These are phyloP conservation scores for Penicillium sp. DNA, from an alignment of 2,329 filamentous ascomycete species.

Conservation along the genomic window DNA sequence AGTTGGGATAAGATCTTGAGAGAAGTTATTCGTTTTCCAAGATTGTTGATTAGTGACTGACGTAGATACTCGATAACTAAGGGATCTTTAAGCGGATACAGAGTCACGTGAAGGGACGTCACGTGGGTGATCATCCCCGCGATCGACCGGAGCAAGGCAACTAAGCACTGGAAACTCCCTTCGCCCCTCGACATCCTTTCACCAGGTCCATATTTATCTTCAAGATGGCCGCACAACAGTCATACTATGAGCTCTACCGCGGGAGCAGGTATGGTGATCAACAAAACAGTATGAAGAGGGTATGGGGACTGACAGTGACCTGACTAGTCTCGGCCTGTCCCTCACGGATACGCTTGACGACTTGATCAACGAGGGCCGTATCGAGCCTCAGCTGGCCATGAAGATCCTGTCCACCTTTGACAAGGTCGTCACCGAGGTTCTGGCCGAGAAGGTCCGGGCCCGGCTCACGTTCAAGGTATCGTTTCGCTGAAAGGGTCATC, in stretches of 20 bases:
- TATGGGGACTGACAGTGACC: slow-evolving; percentile 18
- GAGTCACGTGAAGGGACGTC: slow-evolving; percentile 9
- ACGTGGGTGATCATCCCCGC: slow-evolving; percentile 17
- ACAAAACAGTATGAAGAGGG: neutral
- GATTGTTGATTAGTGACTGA: slow-evolving; percentile 3
- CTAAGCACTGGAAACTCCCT: slow-evolving; percentile 17
- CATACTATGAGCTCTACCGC: slow-evolving; percentile 94
- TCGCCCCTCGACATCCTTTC: slow-evolving; percentile 4
- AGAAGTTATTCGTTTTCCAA: neutral
- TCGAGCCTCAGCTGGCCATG: slow-evolving; percentile 98
- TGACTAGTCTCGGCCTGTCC: slow-evolving; percentile 79
- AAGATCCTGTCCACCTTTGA: slow-evolving; percentile 97
- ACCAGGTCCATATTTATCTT: slow-evolving; percentile 9
- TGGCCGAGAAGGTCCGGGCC: slow-evolving; percentile 90
- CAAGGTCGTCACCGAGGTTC: slow-evolving; percentile 83
- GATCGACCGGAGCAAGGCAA: slow-evolving; percentile 11
- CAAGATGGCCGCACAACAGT: slow-evolving; percentile 53
- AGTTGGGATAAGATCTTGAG: neutral
- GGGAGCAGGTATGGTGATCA: slow-evolving; percentile 77
- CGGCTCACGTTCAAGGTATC: slow-evolving; percentile 90
- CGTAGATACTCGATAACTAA: slow-evolving; percentile 13
- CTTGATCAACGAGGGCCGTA: slow-evolving; percentile 88
- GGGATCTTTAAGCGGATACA: neutral
- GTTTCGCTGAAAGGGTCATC: slow-evolving; percentile 2
- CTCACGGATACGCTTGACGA: slow-evolving; percentile 97